Evolutionary conservation across 768 basidiomycete species (phyloP).

Genomic region (Phanerodontia chrysosporium): DNA sequence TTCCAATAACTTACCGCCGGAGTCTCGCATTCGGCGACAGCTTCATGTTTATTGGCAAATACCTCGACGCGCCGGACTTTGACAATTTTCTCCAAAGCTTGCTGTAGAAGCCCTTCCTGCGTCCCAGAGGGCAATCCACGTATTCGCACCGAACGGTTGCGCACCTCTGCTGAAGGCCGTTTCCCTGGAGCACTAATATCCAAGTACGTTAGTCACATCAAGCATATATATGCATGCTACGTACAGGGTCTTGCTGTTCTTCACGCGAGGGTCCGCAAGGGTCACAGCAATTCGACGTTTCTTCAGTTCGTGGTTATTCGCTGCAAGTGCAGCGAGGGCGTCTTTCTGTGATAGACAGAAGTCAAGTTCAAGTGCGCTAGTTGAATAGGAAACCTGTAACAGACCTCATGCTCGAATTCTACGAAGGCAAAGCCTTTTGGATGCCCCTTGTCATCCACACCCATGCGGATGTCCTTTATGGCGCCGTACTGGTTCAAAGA

Average conservation of each 20-base stretch:
- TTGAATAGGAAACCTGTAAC: conserved; percentile 21
- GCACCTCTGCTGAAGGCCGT: conserved; percentile 47
- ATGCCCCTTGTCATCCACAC: conserved; percentile 62
- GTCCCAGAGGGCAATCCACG: conserved; percentile 69
- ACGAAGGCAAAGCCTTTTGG: conserved; percentile 89
- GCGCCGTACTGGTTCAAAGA: conserved; percentile 62
- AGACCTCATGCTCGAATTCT: conserved; percentile 82
- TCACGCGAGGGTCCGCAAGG: conserved; percentile 63
- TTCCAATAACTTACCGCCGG: conserved; percentile 63
- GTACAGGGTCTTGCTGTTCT: conserved; percentile 22
- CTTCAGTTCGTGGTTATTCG: conserved; percentile 87
- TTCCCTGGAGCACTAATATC: neutral
- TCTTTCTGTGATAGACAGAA: conserved; percentile 43
- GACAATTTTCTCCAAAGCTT: conserved; percentile 76
- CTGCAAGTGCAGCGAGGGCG: conserved; percentile 65
- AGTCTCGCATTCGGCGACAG: conserved; percentile 61
- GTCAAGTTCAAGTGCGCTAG: neutral
- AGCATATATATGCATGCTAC: neutral
- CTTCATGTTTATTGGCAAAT: conserved; percentile 56
- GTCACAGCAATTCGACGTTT: conserved; percentile 89
- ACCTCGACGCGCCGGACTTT: conserved; percentile 72
- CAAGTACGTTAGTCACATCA: neutral
- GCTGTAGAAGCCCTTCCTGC: conserved; percentile 91
- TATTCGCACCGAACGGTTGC: conserved; percentile 71
- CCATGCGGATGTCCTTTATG: conserved; percentile 79